These are phyloP conservation scores for Odontarrhena argentea DNA, from an alignment of 345 rosid genomes.

Conservation along the genomic window DNA sequence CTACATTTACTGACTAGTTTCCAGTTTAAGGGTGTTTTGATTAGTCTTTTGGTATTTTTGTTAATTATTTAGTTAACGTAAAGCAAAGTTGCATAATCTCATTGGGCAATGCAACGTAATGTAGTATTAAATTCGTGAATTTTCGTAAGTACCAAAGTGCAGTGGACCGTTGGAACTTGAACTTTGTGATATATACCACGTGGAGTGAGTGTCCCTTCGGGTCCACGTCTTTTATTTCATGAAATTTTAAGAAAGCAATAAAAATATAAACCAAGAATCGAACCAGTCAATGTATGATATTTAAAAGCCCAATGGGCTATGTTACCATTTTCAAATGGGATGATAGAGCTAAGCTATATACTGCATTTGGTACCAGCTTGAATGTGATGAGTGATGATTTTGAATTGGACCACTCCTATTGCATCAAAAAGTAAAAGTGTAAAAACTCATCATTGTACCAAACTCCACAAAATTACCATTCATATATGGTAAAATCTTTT, in stretches of 20 bases:
- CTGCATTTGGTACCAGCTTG: slow-evolving; percentile 28
- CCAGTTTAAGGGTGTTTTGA: neutral
- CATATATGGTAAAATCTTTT: slow-evolving; percentile 9
- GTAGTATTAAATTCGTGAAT: neutral
- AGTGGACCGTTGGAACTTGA: slow-evolving; percentile 25
- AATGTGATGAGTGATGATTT: slow-evolving; percentile 35
- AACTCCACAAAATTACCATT: neutral
- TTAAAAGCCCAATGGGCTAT: slow-evolving; percentile 21
- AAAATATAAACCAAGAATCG: neutral
- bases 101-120: slow-evolving; percentile 5
- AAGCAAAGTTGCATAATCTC: neutral
- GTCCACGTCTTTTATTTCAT: slow-evolving; percentile 4
- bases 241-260: too few relatives aligned
- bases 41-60: neutral
- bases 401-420: slow-evolving; percentile 43
- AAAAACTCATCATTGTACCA: slow-evolving; percentile 26
- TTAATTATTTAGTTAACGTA: slow-evolving; percentile 11
- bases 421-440: neutral
- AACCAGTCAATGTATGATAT: neutral
- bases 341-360: slow-evolving; percentile 7
- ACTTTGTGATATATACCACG: slow-evolving; percentile 24
- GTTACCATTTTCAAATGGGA: slow-evolving; percentile 3
- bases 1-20: slow-evolving; percentile 21
- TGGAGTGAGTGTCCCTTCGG: slow-evolving; percentile 7
- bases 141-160: neutral